Base-by-base conservation (phyloP, 345 rosid genomes). In the Gynandropsis gynandra region DNA sequence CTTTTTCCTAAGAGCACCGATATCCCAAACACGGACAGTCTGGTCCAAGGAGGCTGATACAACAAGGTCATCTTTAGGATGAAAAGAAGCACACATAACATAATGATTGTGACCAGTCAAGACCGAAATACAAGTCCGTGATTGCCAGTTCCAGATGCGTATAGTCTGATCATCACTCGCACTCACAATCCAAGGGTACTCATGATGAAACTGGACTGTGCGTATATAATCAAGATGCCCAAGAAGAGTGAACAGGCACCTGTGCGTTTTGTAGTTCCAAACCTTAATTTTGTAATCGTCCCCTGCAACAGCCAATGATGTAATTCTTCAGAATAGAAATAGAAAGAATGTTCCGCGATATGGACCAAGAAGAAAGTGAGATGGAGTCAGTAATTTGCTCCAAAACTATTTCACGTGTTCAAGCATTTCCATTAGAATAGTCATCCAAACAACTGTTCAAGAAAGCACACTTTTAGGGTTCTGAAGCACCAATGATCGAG, bases 101-200 rank as follows among this genome's bases (percentile, higher is more conserved):
- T 92, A 92, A 63, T 92, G 97, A 59, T 88, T 85, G 74, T 92
- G 97, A 48, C 99, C 99, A 4, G 99, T 88, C 65, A 92, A 72
- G 27, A 88, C 99, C 20, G 97, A 85, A 42, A 92, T 77, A 65
- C 99, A 88, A 41, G 94, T 87, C 12, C 97, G 80, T 8, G 99
- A 92, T 59, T 92, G 99, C 99, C 99, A 88, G 66, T 92, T 92
- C 97, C 99, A 88, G 48, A 92, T 76, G 64, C 94, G 90, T 42
- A 92, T 92, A 47, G 99, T 92, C 73, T 87, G 98, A 66, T 92
- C 98, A 27, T 92, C 94, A 73, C 98, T 88, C 10, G 98, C 94
- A 71, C 98, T 92, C 61, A 92, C 97, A 34, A 92, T 92, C 99
- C 99, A 92, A 0, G 97, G 97, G 67, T 80, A 72, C 58, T 92